A percentile compares a stretch with the other conserved stretches of the same genome.
These are phyloP conservation scores for Eutypa lata DNA, from an alignment of 2,329 filamentous ascomycete genomes.

Conservation along the genomic window DNA sequence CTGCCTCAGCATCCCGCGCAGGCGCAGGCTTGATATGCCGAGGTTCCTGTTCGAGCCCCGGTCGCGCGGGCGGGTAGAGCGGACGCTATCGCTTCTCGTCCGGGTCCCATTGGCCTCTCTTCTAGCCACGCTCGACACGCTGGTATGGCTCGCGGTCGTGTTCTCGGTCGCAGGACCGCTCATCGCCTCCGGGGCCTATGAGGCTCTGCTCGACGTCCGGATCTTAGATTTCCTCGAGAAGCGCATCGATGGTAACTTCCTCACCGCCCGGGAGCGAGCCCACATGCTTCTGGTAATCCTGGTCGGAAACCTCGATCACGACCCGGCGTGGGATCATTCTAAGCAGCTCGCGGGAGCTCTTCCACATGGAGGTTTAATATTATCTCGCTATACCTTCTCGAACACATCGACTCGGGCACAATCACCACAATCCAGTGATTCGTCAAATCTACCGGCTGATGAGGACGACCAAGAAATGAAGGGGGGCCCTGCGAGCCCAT, in stretches of 20 bases:
- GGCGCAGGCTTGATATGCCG: conserved; percentile 4
- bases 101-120: conserved; percentile 6
- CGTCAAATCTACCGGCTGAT: no score
- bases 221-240: conserved; percentile 6
- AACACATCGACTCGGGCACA: no score
- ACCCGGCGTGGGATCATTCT: not conserved
- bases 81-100: conserved; percentile 2
- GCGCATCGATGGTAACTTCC: conserved; percentile 1
- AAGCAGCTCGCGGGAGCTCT: no score
- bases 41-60: conserved; percentile 1
- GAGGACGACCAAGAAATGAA: no score
- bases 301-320: conserved; percentile 8
- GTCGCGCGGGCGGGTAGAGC: not conserved
- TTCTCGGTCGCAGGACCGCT: conserved; percentile 5
- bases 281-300: conserved; percentile 5
- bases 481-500: no score
- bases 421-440: not conserved
- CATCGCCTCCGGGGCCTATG: conserved; percentile 7
- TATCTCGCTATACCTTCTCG: no score
- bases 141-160: conserved; percentile 8
- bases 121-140: conserved; percentile 4
- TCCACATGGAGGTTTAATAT: no score
- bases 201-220: conserved; percentile 10
- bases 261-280: conserved; percentile 3
- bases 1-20: conserved; percentile 10